Base-by-base conservation (phyloP, 768 basidiomycete species). In the Scleroderma bovista region DNA sequence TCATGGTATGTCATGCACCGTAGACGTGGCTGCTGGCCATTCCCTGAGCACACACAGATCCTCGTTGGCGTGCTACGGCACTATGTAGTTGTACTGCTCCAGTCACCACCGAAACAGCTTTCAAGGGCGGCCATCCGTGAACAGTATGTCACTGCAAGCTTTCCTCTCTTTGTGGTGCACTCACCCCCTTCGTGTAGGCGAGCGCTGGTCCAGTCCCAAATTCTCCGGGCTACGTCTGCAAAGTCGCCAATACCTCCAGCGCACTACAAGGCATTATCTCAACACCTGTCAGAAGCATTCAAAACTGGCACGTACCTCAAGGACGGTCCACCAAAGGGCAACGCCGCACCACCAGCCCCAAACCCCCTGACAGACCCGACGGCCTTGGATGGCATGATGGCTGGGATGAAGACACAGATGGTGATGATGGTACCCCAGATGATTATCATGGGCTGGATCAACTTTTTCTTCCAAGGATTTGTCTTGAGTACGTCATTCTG, bases 401-500 rank as follows among this genome's bases (percentile, higher is more conserved):
- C 92, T 11, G 91, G 91, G 32, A 89, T 99, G 86, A 97, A 97
- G 76, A 97, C 95, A 17, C 96, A 99, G 69, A 92, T 91, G 79
- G 93, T 97, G 44, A 94, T 96, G 89, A 97, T 98, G 89, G 88
- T 95, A 13, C 91, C 89, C 16, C 89, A 98, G 70, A 97, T 97
- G 88, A 78, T 96, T 52, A 92, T 98, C 58, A 98, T 98, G 95
- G 94, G 93, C 46, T 98, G 95, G 90, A 97, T 99, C 71, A 97
- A 93, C 68, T 93, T 94, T 69, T 99, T 99, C 82, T 99, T 98
- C 73, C 88, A 95, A 61, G 96, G 96, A 24, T 97, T 98, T 65
- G 89, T 99, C 51, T 77, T 97, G 51, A 97, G 95, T 98, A 65
- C 68, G 94, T 83, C 33, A 40, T 47, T 32, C 46, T 26, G 44